Base-by-base conservation (phyloP, 257 asterid genomes). In the Dorcoceras hygrometricum region DNA sequence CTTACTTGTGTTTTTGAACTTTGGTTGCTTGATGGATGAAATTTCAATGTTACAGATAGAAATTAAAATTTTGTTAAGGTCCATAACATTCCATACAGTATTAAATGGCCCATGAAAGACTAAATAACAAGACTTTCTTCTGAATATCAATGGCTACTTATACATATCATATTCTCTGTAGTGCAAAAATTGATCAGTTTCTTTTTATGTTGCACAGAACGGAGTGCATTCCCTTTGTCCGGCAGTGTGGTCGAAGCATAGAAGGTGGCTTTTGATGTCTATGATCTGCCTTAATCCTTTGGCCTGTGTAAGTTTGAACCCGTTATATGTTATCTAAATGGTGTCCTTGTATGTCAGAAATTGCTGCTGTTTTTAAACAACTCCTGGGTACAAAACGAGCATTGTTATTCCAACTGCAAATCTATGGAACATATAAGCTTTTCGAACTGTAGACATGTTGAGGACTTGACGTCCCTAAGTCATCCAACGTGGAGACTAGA, bases 161-260 rank as follows among this genome's bases (percentile, higher is more conserved):
- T 43, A 4, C 53, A n/a, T 31, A 10, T 54, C 8, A 23, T 71
- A 32, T 56, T 48, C 59, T 65, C 29, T 34, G 50, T 69, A 29
- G 31, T 65, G 53, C 29, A 66, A 72, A n/a, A 57, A 57, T 55
- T 68, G 56, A 72, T 56, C 32, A 25, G 32, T 59, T 65, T 66
- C 71, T 71, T 36, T 60, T 70, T 26, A 62, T 75, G 53, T 71
- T 81, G 62, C 55, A 29, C 89, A 93, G 99, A 89, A 86, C 36
- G 95, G 96, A 67, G 68, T 86, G 92, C 99, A 93, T 86, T 93
- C 99, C 19, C 87, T 93, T 63, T 93, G 99, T 79, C 99, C 99
- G 53, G 99, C 99, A 18, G 86, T 90, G 70, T 93, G 99, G 99
- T 93, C 97, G 24, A 90, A 90, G 83, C 97, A 93, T 72, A 86